Evolutionary conservation across 805 yeast genomes (phyloP).

Genomic region (Candida anglica): DNA sequence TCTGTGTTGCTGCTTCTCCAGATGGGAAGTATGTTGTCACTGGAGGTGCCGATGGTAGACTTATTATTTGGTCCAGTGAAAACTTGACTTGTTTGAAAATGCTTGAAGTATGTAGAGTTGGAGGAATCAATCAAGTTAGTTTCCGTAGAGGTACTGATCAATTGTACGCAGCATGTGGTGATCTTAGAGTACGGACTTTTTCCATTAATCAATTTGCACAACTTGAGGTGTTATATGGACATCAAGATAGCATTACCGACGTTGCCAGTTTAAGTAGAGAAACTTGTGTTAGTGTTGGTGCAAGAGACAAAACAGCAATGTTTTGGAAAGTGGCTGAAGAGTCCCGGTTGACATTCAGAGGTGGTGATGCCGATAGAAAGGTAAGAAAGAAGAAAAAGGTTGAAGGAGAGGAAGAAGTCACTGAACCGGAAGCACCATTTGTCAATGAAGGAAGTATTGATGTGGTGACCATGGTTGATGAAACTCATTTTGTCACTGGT

Average conservation of each 20-base stretch:
- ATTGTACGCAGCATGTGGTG: constrained; percentile 89
- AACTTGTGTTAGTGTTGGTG: constrained; percentile 93
- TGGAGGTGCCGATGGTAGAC: constrained; percentile 80
- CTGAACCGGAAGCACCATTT: constrained; percentile 20
- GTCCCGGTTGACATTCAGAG: constrained; percentile 87
- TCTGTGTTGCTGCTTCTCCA: constrained; percentile 76
- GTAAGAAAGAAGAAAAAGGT: constrained; percentile 26
- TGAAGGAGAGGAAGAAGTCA: constrained; percentile 19
- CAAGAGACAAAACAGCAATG: constrained; percentile 93
- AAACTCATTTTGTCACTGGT: constrained; percentile 89
- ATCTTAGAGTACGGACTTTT: constrained; percentile 82
- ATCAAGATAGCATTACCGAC: constrained; percentile 84
- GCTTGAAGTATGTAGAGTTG: constrained; percentile 72
- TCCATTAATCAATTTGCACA: constrained; percentile 83
- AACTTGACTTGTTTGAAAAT: constrained; percentile 72
- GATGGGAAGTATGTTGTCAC: constrained; percentile 88
- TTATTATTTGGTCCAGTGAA: constrained; percentile 84
- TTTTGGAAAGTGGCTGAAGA: constrained; percentile 97
- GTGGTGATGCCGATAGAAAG: constrained; percentile 64
- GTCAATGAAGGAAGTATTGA: constrained; percentile 85
- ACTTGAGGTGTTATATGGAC: constrained; percentile 89
- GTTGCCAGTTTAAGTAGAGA: constrained; percentile 80
- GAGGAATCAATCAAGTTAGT: constrained; percentile 65
- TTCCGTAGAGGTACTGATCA: constrained; percentile 83
- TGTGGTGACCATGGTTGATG: constrained; percentile 86